Conservation (phyloP, 2,329 filamentous ascomycete species). For the Pseudogymnoascus sp. region DNA sequence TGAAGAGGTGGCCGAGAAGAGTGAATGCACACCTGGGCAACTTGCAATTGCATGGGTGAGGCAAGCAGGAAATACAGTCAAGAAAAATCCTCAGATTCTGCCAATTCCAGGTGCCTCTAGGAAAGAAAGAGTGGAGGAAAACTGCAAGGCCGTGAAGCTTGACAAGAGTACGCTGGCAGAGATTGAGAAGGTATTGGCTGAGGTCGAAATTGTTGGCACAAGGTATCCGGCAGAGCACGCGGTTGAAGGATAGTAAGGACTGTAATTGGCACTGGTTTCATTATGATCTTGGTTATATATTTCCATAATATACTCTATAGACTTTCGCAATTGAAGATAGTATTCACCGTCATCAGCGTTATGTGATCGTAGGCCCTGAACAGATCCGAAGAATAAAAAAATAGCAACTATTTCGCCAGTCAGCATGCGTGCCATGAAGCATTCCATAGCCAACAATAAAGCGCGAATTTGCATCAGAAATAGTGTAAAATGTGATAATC, state of each 20-base stretch:
- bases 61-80: constrained; percentile 35
- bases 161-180: constrained; percentile 42
- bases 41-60: constrained; percentile 59
- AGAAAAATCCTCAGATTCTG: constrained; percentile 40
- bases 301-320: neutral
- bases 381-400: neutral
- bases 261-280: neutral
- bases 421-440: neutral
- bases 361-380: neutral
- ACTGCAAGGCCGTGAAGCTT: constrained; percentile 43
- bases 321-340: neutral
- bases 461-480: constrained; percentile 20
- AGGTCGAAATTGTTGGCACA: constrained; percentile 40
- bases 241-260: neutral
- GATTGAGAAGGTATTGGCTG: constrained; percentile 42
- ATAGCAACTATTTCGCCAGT: neutral
- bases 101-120: constrained; percentile 60
- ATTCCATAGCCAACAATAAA: neutral
- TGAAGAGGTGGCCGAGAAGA: constrained; percentile 49
- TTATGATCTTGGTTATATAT: neutral
- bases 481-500: constrained; percentile 25
- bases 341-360: neutral
- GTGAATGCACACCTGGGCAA: constrained; percentile 54
- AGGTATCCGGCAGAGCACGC: constrained; percentile 37
- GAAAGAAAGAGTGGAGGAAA: constrained; percentile 51